Base-by-base conservation (phyloP, 768 basidiomycete genomes). In the Arthromyces matolae region DNA sequence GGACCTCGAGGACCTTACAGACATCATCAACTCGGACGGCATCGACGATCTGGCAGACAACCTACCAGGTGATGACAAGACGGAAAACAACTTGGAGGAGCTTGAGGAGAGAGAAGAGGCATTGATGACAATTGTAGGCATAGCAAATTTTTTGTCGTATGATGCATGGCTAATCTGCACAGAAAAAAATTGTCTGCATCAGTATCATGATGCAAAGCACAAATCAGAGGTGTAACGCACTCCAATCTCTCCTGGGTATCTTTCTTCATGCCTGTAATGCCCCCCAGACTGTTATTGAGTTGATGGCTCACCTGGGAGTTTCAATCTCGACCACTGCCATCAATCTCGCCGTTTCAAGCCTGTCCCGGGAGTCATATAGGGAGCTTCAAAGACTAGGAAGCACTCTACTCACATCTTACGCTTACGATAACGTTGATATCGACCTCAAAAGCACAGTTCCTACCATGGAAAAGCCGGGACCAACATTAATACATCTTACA, bases 371-470 rank as follows among this genome's bases (percentile, higher is more conserved):
- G 33, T 52, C 66, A 1, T 28, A 29, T 13, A 12, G 25, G 0
- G 25, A 32, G 4, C 52, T 69, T 3, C 41, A 44, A 5, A 13
- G 32, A n/a, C 51, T 65, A 16, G 66, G 64, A 0, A 40, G 53
- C 22, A 60, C 57, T 3, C 49, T 67, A 5, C 42, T 61, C 1
- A 49, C 59, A 1, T 44, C 52, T 5, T 69, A 63, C 53, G 68
- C 68, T 5, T 76, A 70, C 22, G 68, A 77, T 47, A 77, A 77
- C 53, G 63, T 76, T 23, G 72, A 77, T 50, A 59, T 74, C 5
- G 57, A 69, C 31, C 49, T 73, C 7, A 63, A 68, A 37, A 44
- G 54, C 8, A 13, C 55, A 0, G 45, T 61, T 6, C 66, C 66
- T 0, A 70, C 67, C 0, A 42, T 64, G 1, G 66, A 75, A 35